Percentiles rank a stretch among this genome's conserved stretches.
These are phyloP conservation scores for Tetrahymena borealis DNA, from an alignment of 73 alveolate genomes.

Conservation along the genomic window DNA sequence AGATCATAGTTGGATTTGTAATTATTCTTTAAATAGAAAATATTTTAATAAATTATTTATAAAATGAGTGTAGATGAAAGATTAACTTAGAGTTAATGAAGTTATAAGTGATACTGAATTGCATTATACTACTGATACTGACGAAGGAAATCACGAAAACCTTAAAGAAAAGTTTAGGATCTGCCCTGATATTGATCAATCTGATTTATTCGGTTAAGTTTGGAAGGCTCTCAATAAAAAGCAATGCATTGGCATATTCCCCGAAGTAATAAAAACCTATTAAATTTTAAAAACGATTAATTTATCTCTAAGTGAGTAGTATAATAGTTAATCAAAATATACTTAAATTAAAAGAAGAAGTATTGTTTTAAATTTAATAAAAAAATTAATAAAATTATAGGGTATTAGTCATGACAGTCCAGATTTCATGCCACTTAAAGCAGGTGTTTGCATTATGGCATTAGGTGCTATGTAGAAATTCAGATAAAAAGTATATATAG, in stretches of 20 bases:
- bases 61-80: slow-evolving; percentile 39
- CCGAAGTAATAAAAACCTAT: no score
- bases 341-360: no score
- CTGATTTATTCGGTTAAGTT: slow-evolving; percentile 79
- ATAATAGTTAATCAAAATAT: no score
- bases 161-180: slow-evolving; percentile 48
- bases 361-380: not conserved
- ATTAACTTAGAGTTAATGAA: slow-evolving; percentile 21
- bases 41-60: slow-evolving; percentile 30
- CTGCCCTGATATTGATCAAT: slow-evolving; percentile 91
- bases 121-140: slow-evolving; percentile 9
- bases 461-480: slow-evolving; percentile 91
- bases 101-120: slow-evolving; percentile 13
- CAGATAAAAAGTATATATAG: slow-evolving; percentile 64
- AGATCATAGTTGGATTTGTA: slow-evolving; percentile 46
- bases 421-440: slow-evolving; percentile 81
- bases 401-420: slow-evolving; percentile 91
- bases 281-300: no score
- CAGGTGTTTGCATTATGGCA: slow-evolving; percentile 93
- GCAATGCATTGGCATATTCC: slow-evolving; percentile 91
- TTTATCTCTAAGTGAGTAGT: no score
- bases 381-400: not conserved
- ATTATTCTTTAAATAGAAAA: not conserved
- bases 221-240: slow-evolving; percentile 68
- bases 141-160: slow-evolving; percentile 17